Base-by-base conservation (phyloP, 805 yeast genomes). In the Wickerhamiella azyma region DNA sequence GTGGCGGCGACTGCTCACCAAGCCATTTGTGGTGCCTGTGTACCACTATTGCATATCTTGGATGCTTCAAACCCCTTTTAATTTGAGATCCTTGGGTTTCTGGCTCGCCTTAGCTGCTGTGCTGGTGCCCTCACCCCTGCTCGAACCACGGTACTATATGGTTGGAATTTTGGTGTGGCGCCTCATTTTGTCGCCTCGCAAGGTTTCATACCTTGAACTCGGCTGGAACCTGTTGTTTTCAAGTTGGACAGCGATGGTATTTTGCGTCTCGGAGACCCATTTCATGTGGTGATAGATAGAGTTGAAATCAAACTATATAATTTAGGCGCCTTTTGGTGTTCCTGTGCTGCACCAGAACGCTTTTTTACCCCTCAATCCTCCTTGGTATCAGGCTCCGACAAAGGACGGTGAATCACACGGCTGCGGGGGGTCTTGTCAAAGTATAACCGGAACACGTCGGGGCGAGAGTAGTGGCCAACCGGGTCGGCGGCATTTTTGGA, bases 81-180 rank as follows among this genome's bases (percentile, higher is more conserved):
- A 24, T 28, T 14, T 35, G 28, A 39, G 41, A 8, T 50, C 51
- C 10, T 37, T 75, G 5, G 72, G 77, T 0, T 77, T 70, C 49
- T 45, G 76, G 2, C 61, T 63, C 0, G 79, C 86, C 37, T 67
- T 75, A 0, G 55, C 69, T 1, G 60, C 76, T 5, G 81, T 92
- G 0, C 67, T 92, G 17, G 74, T 82, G 0, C 96, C 97, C 17
- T 79, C 96, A 0, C 98, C 97, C 5, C 67, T 92, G 52, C 79
- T 92, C 57, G 98, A 92, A 62, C 95, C 96, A 41, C 74, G 98
- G 48, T 92, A 92, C 60, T 92, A 81, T 61, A 83, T 89, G 41
- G 55, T 85, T 5, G 96, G 97, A 3, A 77, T 75, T 58, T 59
- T 82, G 10, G 61, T 86, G 35, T 85, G 88, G 76, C 72, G 96